Evolutionary conservation across 192 early-diverging fungal genomes (phyloP).

Genomic region (Gonapodya prolifera): DNA sequence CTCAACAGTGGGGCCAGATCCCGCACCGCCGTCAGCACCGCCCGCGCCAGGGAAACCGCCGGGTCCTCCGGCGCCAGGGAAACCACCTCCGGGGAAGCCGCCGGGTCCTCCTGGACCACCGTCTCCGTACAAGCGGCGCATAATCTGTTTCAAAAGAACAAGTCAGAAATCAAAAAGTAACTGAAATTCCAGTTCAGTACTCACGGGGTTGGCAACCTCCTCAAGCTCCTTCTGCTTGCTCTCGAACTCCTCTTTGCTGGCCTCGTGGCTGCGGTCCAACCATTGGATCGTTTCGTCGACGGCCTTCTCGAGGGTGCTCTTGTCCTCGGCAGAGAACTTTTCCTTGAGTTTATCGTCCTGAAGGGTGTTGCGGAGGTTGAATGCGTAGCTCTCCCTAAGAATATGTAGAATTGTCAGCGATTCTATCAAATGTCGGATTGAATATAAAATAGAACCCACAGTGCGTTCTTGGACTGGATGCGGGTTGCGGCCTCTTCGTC

Average conservation of each 20-base stretch:
- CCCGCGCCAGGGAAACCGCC: conserved; percentile 61
- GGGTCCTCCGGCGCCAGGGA: too few relatives aligned
- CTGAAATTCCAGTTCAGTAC: too few relatives aligned
- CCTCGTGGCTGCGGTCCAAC: conserved; percentile 89
- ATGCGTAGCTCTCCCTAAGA: conserved; percentile 96
- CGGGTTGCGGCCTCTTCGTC: conserved; percentile 87
- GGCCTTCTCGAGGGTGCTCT: conserved; percentile 70
- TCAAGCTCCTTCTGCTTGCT: conserved; percentile 88
- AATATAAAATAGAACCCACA: too few relatives aligned
- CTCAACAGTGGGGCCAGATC: conserved; percentile 43
- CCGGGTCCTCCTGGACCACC: conserved; percentile 45
- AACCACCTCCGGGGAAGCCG: conserved; percentile 41
- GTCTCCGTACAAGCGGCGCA: conserved; percentile 83
- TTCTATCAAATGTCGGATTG: too few relatives aligned
- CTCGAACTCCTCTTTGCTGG: conserved; percentile 96
- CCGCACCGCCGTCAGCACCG: conserved; percentile 19
- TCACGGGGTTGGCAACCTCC: conserved; percentile 82
- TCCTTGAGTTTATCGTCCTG: conserved; percentile 65
- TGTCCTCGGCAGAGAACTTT: conserved; percentile 76
- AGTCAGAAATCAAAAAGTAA: too few relatives aligned
- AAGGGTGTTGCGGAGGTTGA: conserved; percentile 91
- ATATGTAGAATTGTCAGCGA: too few relatives aligned
- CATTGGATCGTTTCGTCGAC: conserved; percentile 88
- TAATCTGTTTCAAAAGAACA: too few relatives aligned
- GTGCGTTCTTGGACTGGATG: conserved; percentile 83